Evolutionary conservation across 441 rosid genomes (phyloP), one percentile per base, ranked within the genome.

Genomic region (Populus hybrid): DNA sequence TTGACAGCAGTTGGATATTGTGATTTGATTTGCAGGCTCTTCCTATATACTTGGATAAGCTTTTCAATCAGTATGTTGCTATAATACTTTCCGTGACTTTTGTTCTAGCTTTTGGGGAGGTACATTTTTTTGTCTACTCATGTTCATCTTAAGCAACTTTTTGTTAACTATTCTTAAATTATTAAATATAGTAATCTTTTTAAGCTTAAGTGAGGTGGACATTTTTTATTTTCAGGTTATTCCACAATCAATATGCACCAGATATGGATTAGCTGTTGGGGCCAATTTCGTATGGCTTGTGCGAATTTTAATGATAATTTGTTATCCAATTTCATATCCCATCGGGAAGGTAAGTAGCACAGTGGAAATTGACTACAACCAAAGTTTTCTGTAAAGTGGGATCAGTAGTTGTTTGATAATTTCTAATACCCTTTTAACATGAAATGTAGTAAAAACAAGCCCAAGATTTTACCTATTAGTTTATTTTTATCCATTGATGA

Each of bases 191-290:
- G 23, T 57, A 63, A 63, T 8, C 66, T 74, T 19, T 23, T 57
- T 70, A 79, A 40, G 61, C 76, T 34, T 16, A 71, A 21, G 32
- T 32, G 35, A 67, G 28, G 57, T 71, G 78, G 72, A 79, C 71
- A 69, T 23, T 61, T 72, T 80, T 79, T 40, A 9, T 26, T 71
- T 78, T 70, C 83, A 96, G 99, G 97, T 96, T 84, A 96, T 96
- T 84, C 99, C 99, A 59, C 99, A 96, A 91, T 86, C 99, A 57
- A 90, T 89, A 83, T 96, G 99, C 77, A 82, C 97, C 3, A 87
- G 98, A 88, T 96, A 96, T 83, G 99, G 99, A 63, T 94, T 96
- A 23, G 96, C 99, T 0, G 97, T 96, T 0, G 99, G 99, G 80
- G 91, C 99, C 1, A 94, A 92, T 82, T 88, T 96, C 78, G 89